Evolutionary conservation across 202 grass and related monocot genomes (phyloP).

Genomic region (Panicum hallii): DNA sequence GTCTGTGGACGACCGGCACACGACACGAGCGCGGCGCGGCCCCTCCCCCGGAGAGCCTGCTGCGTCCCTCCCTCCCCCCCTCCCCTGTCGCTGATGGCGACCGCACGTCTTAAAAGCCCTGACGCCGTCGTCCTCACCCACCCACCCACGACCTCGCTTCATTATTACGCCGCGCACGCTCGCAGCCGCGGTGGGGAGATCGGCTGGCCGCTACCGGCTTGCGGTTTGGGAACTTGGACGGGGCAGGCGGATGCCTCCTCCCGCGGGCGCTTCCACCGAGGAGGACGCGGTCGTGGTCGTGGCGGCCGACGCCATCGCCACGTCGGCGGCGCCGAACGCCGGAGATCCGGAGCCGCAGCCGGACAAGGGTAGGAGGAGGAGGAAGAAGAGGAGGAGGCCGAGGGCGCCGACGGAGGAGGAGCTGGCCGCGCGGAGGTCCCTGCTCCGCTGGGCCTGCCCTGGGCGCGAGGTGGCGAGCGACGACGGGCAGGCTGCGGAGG

Average conservation of each 20-base stretch:
- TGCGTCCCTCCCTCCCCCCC: neutral
- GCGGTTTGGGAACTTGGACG: neutral
- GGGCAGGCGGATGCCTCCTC: constrained; percentile 28
- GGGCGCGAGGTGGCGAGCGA: constrained; percentile 19
- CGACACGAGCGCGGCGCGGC: constrained; percentile 40
- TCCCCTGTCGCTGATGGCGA: constrained; percentile 48
- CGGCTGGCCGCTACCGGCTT: neutral
- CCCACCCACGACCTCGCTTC: neutral
- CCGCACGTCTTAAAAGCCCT: constrained; percentile 50
- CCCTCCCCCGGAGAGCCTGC: neutral
- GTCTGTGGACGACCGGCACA: constrained; percentile 34
- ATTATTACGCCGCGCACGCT: constrained; percentile 41
- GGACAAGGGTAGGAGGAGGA: constrained; percentile 25
- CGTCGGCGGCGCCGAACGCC: neutral
- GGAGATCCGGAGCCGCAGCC: neutral
- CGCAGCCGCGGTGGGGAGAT: neutral
- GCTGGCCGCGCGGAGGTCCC: constrained; percentile 50
- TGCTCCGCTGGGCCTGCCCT: constrained; percentile 62
- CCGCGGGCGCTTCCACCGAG: neutral
- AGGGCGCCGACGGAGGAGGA: constrained; percentile 58
- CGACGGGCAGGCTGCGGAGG: neutral
- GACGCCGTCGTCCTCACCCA: neutral
- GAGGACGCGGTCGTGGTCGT: neutral
- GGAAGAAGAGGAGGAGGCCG: constrained; percentile 48
- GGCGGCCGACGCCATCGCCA: neutral